Conservation (phyloP, 306 rosid species). For the Vigna trinervia region DNA sequence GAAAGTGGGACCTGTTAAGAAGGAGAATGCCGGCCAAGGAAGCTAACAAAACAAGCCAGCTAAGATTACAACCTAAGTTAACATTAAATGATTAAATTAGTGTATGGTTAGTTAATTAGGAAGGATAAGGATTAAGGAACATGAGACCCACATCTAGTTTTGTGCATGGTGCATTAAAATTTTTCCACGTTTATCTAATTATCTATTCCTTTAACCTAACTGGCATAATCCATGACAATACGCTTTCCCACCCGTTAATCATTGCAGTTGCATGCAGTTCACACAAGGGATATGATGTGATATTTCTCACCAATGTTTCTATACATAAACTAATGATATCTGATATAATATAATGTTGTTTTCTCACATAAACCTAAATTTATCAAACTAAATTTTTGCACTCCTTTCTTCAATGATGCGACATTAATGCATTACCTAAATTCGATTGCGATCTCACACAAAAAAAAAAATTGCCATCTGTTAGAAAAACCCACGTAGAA, state of each 20-base stretch:
- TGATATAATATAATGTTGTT: no score
- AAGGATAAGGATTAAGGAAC: slow-evolving; percentile 22
- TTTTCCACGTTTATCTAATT: slow-evolving; percentile 19
- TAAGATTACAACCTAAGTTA: not conserved
- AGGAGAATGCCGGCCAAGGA: slow-evolving; percentile 21
- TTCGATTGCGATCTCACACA: not conserved
- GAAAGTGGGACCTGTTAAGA: not conserved
- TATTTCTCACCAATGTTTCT: not conserved
- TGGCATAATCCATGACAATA: not conserved
- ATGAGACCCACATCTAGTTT: not conserved
- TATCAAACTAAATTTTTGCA: not conserved
- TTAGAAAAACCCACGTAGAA: slow-evolving; percentile 8
- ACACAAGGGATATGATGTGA: not conserved
- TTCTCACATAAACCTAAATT: no score
- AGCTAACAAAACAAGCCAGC: slow-evolving; percentile 33
- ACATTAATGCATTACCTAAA: not conserved
- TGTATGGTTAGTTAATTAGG: not conserved
- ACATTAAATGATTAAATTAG: not conserved
- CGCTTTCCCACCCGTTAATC: not conserved
- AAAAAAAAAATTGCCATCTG: not conserved
- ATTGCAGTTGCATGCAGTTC: slow-evolving; percentile 39
- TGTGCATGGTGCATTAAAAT: not conserved
- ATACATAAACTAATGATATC: not conserved
- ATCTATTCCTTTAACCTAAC: slow-evolving; percentile 1
- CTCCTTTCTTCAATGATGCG: not conserved